These are phyloP conservation scores for Tulasnella sp. DNA, from an alignment of 768 basidiomycete species.

Conservation along the genomic window DNA sequence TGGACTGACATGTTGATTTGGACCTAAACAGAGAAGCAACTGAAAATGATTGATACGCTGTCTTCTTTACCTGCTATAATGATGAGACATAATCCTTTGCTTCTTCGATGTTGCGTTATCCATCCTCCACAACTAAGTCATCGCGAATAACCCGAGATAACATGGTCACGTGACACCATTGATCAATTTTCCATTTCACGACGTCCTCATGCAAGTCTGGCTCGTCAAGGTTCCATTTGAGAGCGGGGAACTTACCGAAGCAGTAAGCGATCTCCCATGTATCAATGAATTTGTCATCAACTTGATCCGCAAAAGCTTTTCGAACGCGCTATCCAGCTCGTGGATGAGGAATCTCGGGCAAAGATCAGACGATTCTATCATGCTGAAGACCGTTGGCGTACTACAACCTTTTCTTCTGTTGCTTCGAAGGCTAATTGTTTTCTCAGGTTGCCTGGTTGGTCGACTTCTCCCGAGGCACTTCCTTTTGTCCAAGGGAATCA, in stretches of 20 bases:
- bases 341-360: conserved; percentile 44
- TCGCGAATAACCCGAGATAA: neutral
- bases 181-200: neutral
- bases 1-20: conserved; percentile 17
- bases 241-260: neutral
- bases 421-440: neutral
- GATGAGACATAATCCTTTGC: neutral
- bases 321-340: conserved; percentile 39
- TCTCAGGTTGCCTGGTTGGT: conserved; percentile 60
- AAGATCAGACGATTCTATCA: conserved; percentile 55
- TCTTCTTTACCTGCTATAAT: neutral
- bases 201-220: neutral
- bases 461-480: conserved; percentile 56
- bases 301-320: conserved; percentile 28
- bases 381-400: conserved; percentile 65
- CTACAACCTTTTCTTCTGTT: conserved; percentile 19
- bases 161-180: neutral
- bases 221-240: neutral
- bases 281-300: neutral
- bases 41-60: conserved; percentile 3
- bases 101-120: neutral
- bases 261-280: neutral
- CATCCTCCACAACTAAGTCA: neutral
- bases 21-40: conserved; percentile 60
- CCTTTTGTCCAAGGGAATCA: conserved; percentile 44